These are phyloP conservation scores for Suillus ampliporus DNA, from an alignment of 768 basidiomycete genomes.

Conservation along the genomic window DNA sequence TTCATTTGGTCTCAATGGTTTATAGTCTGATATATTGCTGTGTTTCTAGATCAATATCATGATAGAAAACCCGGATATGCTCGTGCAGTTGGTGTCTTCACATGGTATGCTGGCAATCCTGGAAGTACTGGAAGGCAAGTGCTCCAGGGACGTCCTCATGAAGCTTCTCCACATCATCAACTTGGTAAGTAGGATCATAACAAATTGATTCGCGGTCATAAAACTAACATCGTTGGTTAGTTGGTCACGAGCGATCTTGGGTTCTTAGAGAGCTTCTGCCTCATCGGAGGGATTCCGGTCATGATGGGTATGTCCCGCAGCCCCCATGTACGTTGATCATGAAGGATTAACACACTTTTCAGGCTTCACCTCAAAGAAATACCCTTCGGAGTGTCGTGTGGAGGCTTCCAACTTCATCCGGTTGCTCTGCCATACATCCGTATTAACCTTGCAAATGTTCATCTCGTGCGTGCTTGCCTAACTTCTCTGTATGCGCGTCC, in stretches of 20 bases:
- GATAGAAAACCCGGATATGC: slow-evolving; percentile 83
- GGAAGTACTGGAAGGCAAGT: slow-evolving; percentile 89
- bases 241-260: slow-evolving; percentile 77
- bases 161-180: slow-evolving; percentile 91
- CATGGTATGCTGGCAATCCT: slow-evolving; percentile 96
- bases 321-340: neutral
- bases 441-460: slow-evolving; percentile 97
- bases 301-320: slow-evolving; percentile 73
- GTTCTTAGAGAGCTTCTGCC: slow-evolving; percentile 92
- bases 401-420: slow-evolving; percentile 96
- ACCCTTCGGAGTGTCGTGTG: slow-evolving; percentile 90
- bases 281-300: slow-evolving; percentile 94
- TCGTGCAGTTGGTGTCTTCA: slow-evolving; percentile 83
- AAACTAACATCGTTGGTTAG: slow-evolving; percentile 35
- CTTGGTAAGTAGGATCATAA: slow-evolving; percentile 54
- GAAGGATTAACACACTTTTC: slow-evolving; percentile 13
- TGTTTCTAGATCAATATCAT: slow-evolving; percentile 71
- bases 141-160: slow-evolving; percentile 84
- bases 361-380: slow-evolving; percentile 95
- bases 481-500: neutral
- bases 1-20: slow-evolving; percentile 10
- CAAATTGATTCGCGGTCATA: neutral
- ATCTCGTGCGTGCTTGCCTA: slow-evolving; percentile 77
- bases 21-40: slow-evolving; percentile 6
- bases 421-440: slow-evolving; percentile 89